phyloP scores from a whole-genome alignment of 139 green algal genomes.

The Picochlorum sp. region DNA sequence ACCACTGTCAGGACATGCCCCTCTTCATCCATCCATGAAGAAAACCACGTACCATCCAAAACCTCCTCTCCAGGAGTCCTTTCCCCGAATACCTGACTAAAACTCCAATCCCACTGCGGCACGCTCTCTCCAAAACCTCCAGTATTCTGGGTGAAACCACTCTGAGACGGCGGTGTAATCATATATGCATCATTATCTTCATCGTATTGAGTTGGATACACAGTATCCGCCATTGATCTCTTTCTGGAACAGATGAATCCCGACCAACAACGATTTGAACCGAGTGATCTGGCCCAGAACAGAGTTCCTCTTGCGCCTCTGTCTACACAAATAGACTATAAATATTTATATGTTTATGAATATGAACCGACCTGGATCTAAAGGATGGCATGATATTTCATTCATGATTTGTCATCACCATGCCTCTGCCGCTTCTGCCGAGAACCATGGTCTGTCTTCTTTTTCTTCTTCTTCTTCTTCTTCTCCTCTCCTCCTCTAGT shows the following conservation, averaged over 20 bases:
- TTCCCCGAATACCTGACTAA: slow-evolving; percentile 96
- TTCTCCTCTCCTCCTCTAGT: no score
- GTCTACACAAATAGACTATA: no score
- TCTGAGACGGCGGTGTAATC: not conserved
- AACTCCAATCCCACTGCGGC: slow-evolving; percentile 72
- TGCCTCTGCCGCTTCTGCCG: not conserved
- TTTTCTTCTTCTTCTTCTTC: not conserved
- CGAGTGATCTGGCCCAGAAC: no score
- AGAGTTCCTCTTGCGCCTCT: no score
- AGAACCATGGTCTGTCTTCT: not conserved
- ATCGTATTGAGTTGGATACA: not conserved
- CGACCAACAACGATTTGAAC: no score
- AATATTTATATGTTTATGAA: no score
- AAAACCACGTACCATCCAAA: slow-evolving; percentile 71
- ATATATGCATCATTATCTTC: slow-evolving; percentile 2
- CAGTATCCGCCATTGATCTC: not conserved
- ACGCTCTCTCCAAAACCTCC: not conserved
- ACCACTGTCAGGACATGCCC: not conserved
- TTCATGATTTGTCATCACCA: not conserved
- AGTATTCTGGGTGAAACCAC: not conserved
- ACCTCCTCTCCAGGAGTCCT: slow-evolving; percentile 86
- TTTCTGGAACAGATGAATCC: not conserved
- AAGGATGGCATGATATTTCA: no score
- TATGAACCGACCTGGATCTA: no score
- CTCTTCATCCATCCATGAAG: not conserved